Percentiles rank a stretch among this genome's conserved stretches.
phyloP scores from a whole-genome alignment of 345 rosid species.

The Gossypium sturtianum region DNA sequence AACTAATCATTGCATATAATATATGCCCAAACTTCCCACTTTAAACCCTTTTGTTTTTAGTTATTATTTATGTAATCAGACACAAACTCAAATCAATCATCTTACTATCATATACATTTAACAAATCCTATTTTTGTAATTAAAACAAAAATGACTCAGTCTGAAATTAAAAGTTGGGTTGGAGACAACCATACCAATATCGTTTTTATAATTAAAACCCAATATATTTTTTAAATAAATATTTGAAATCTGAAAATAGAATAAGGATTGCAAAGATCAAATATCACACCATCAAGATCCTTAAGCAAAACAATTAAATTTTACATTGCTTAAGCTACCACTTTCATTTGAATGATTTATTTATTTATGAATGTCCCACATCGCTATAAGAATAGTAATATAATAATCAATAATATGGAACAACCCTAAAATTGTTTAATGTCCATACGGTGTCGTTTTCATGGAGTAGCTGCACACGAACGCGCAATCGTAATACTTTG shows the following conservation, averaged over 20 bases:
- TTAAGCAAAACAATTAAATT: no score
- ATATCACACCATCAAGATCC: no score
- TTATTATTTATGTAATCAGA: background rate
- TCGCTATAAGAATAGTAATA: background rate
- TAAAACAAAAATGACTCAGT: no score
- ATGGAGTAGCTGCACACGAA: background rate
- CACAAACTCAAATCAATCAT: no score
- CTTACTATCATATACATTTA: no score
- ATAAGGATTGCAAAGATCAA: no score
- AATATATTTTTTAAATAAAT: no score
- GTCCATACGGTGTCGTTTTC: background rate
- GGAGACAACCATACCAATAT: no score
- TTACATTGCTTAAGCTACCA: background rate
- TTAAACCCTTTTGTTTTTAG: background rate
- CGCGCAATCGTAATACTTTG: background rate
- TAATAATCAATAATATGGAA: background rate
- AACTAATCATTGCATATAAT: conserved; percentile 6
- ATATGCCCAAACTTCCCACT: background rate
- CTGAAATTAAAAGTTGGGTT: no score
- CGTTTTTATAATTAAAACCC: no score
- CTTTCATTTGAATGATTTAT: background rate
- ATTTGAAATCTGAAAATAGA: no score
- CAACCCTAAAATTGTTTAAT: background rate
- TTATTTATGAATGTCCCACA: background rate
- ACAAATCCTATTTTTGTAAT: no score